Base-by-base conservation (phyloP, 139 green algal species). In the Ostreobium quekettii region DNA sequence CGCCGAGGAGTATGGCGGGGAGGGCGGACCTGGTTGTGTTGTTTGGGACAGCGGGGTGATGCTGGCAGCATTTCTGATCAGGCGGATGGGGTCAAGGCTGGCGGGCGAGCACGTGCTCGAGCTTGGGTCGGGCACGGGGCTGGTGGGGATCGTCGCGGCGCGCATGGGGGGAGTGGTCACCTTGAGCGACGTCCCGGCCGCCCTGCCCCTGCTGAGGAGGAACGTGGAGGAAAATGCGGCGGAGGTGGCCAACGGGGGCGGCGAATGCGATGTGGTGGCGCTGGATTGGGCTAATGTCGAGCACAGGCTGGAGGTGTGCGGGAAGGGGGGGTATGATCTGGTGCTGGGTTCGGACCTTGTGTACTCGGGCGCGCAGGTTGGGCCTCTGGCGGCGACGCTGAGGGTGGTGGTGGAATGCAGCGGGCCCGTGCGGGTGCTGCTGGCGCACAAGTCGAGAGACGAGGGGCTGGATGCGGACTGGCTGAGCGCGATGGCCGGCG, bases 41-140 rank as follows among this genome's bases (percentile, higher is more conserved):
- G 53, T 62, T 29, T 62, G 53, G 53, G 19, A 11, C 7, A 36
- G 53, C n/a, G 53, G 53, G 15, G n/a, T 62, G 15, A 15, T 35
- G 29, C 53, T 62, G 53, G 15, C 53, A n/a, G n/a, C n/a, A n/a
- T n/a, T n/a, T n/a, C n/a, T n/a, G n/a, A n/a, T n/a, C n/a, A n/a
- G n/a, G n/a, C n/a, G n/a, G n/a, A n/a, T n/a, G n/a, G n/a, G n/a
- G n/a, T n/a, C n/a, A n/a, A n/a, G n/a, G 11, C 48, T 76, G 62
- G 6, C n/a, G 19, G 66, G 76, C 11, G 60, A 49, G 22, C 36
- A 42, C 22, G 47, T 82, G 7, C 42, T 86, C 32, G 77, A 86
- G 57, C 62, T 86, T 32, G 80, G 80, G 24, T 56, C 66, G 31
- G 80, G 80, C 46, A 84, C 71, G 22, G 80, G 77, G 3, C 46